Conservation (phyloP, 805 yeast genomes). For the Saturnispora sanitii region DNA sequence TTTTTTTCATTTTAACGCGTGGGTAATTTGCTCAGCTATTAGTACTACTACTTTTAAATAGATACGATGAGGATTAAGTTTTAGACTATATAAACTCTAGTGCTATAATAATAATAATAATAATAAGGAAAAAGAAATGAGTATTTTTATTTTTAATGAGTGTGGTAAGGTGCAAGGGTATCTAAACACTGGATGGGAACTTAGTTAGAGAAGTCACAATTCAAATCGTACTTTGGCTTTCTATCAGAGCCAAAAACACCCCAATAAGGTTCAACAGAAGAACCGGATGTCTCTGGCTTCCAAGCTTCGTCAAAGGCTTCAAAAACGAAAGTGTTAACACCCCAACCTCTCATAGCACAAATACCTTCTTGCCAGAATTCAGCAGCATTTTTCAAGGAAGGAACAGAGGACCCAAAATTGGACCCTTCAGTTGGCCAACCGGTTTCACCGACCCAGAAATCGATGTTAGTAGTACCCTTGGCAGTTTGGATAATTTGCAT, state of each 20-base stretch:
- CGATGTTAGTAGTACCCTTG: slow-evolving; percentile 79
- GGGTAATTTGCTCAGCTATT: too few species aligned
- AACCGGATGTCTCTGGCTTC: slow-evolving; percentile 88
- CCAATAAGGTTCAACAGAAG: slow-evolving; percentile 89
- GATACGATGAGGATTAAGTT: too few species aligned
- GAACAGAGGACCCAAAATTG: slow-evolving; percentile 52
- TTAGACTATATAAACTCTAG: too few species aligned
- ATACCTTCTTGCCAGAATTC: slow-evolving; percentile 79
- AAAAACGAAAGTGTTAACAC: slow-evolving; percentile 82
- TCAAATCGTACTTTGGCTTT: slow-evolving; percentile 36
- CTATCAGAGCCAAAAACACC: slow-evolving; percentile 63
- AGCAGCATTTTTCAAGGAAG: slow-evolving; percentile 65
- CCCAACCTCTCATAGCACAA: slow-evolving; percentile 94
- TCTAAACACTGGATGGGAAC: too few species aligned
- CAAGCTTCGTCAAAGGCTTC: slow-evolving; percentile 95
- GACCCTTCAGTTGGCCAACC: slow-evolving; percentile 95
- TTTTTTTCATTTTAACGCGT: slow-evolving; percentile 3
- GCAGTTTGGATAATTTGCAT: slow-evolving; percentile 75
- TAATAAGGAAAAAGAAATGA: not conserved
- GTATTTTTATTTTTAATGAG: too few species aligned
- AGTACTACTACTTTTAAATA: too few species aligned
- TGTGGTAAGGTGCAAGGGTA: not conserved
- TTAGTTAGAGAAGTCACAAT: slow-evolving; percentile 33
- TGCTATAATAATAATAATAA: too few species aligned
- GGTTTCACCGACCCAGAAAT: slow-evolving; percentile 95